A percentile compares a stretch with the other conserved stretches of the same genome.
Evolutionary conservation across 2,329 filamentous ascomycete species (phyloP).

Genomic region (Talaromyces piceae): DNA sequence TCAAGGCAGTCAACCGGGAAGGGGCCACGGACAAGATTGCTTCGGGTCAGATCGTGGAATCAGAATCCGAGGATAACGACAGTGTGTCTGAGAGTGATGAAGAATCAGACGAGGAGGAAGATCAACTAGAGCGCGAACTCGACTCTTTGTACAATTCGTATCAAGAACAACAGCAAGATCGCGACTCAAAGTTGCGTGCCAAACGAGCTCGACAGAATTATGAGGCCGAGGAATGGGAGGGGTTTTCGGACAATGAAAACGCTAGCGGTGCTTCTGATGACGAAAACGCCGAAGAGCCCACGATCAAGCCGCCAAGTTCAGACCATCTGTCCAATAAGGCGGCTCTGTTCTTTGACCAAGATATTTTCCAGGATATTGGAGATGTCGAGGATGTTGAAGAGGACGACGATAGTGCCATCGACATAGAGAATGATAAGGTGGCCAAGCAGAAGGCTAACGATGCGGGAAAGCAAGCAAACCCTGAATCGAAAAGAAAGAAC

Average conservation of each 20-base stretch:
- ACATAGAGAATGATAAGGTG: constrained; percentile 23
- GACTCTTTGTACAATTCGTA: constrained; percentile 84
- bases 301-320: constrained; percentile 27
- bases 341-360: constrained; percentile 84
- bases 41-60: constrained; percentile 68
- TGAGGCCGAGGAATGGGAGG: constrained; percentile 86
- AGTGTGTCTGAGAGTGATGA: constrained; percentile 53
- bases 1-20: constrained; percentile 73
- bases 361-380: constrained; percentile 81
- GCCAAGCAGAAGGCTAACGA: constrained; percentile 9
- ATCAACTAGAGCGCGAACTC: constrained; percentile 74
- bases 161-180: constrained; percentile 67
- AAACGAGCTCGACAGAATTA: constrained; percentile 80
- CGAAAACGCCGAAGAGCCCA: constrained; percentile 34
- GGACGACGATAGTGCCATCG: constrained; percentile 36
- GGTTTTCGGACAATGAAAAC: constrained; percentile 64
- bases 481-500: constrained; percentile 3
- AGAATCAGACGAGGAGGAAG: constrained; percentile 66
- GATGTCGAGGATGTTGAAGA: constrained; percentile 55
- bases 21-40: constrained; percentile 61
- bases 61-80: constrained; percentile 49
- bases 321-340: constrained; percentile 73
- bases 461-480: constrained; percentile 4
- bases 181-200: constrained; percentile 80
- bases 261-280: constrained; percentile 53